Conservation (phyloP, 306 rosid species). For the Vicia faba region DNA sequence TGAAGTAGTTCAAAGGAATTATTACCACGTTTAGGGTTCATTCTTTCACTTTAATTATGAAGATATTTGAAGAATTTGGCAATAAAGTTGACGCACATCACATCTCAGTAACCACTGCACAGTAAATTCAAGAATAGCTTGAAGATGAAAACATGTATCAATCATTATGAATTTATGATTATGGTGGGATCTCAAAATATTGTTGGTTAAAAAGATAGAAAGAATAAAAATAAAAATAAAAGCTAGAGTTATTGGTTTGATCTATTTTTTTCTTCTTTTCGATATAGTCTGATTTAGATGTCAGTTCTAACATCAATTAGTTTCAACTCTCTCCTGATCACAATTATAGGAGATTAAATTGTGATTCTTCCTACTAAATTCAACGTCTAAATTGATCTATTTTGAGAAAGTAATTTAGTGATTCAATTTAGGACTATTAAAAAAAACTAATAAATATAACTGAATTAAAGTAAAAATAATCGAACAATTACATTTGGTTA, state of each 20-base stretch:
- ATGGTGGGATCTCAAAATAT: slow-evolving; percentile 25
- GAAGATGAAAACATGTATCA: slow-evolving; percentile 44
- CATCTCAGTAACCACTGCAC: slow-evolving; percentile 49
- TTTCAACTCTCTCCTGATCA: no score
- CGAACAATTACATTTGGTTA: no score
- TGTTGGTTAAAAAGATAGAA: slow-evolving; percentile 31
- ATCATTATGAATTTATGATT: slow-evolving; percentile 47
- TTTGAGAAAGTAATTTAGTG: slow-evolving; percentile 25
- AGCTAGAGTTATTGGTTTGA: no score
- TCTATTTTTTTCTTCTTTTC: no score
- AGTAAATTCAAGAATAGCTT: slow-evolving; percentile 40
- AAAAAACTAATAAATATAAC: no score
- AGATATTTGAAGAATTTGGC: slow-evolving; percentile 36
- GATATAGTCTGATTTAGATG: no score
- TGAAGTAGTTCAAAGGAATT: not conserved
- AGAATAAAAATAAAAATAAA: no score
- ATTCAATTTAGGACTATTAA: not conserved
- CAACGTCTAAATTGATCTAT: no score
- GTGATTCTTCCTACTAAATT: no score
- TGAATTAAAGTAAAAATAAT: no score
- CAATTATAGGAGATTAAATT: no score
- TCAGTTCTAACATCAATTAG: no score
- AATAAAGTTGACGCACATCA: slow-evolving; percentile 43
- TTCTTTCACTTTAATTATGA: slow-evolving; percentile 11
- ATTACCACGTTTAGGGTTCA: not conserved